Evolutionary conservation across 257 asterid species (phyloP), one percentile per base, ranked within the genome.

Genomic region (Dorcoceras hygrometricum): DNA sequence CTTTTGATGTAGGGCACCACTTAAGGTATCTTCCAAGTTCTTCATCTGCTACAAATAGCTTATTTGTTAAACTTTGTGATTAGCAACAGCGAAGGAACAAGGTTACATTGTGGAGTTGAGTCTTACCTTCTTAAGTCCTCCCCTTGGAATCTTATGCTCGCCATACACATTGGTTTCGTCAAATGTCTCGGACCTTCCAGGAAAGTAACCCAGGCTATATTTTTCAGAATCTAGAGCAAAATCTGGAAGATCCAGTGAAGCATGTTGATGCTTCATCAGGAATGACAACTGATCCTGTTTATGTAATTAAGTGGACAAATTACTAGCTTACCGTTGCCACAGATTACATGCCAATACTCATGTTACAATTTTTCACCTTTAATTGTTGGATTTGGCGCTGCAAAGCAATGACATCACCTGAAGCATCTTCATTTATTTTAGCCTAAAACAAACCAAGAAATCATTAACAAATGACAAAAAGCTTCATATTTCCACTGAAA

Each of bases 341-440:
- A 76, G 60, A 61, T 62, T 64, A 66, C 63, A 59, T 63, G 57
- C 25, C 63, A 57, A 65, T 23, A 54, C 63, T 59, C 27, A 70
- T 23, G 63, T 18, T 32, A 53, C 43, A 14, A 60, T 59, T 71
- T 29, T 58, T 76, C 71, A 86, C 97, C 93, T 89, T 89, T 75
- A 89, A 76, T 29, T 77, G 84, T 71, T 82, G 91, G 73, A 89
- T 81, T 77, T 89, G 91, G 74, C 65, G 84, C 78, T 87, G 97
- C 86, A 89, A 74, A 59, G 84, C 85, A 75, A 82, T 78, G 57
- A 83, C 90, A 72, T 83, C 87, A 23, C 87, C 89, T 31, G 90
- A 83, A 73, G 95, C 96, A 78, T 89, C 95, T 82, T 89, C 96
- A 69, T 87, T 89, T 70, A 89, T 84, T 79, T 83, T 89, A 76